A percentile compares a stretch with the other conserved stretches of the same genome.
phyloP scores from a whole-genome alignment of 2,329 filamentous ascomycete species.

The Moelleriella libera region DNA sequence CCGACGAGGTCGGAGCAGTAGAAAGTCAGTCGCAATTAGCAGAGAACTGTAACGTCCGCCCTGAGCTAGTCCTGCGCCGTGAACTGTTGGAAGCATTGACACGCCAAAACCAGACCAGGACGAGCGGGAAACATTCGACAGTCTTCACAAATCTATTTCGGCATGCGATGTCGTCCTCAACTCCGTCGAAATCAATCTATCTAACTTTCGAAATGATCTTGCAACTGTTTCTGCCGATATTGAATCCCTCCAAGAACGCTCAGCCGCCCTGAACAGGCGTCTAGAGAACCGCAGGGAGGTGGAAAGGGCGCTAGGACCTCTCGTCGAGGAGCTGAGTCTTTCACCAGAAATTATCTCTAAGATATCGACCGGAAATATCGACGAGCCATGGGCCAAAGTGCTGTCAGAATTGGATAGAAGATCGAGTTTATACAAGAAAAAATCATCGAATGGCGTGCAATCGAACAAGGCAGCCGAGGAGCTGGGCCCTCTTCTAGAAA shows the following conservation, averaged over 20 bases:
- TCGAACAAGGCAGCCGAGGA: constrained; percentile 69
- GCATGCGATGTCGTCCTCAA: constrained; percentile 87
- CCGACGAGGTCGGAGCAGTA: constrained; percentile 6
- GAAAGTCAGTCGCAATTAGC: constrained; percentile 44
- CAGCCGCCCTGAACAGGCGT: constrained; percentile 66
- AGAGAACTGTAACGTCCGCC: constrained; percentile 51
- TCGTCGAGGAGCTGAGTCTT: constrained; percentile 84
- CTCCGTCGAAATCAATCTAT: constrained; percentile 85
- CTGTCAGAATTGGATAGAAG: constrained; percentile 74
- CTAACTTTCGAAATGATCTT: constrained; percentile 85
- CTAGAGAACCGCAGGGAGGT: constrained; percentile 82
- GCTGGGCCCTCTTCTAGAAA: constrained; percentile 69
- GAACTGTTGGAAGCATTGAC: not conserved
- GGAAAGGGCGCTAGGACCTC: constrained; percentile 72
- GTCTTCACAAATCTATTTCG: constrained; percentile 75
- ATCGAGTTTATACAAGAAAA: constrained; percentile 56
- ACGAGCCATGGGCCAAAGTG: constrained; percentile 76
- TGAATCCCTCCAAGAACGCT: constrained; percentile 80
- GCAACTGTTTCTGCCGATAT: constrained; percentile 90
- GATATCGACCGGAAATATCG: constrained; percentile 78
- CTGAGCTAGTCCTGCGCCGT: not conserved
- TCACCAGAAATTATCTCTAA: constrained; percentile 71
- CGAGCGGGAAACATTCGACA: constrained; percentile 75
- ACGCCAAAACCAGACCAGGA: constrained; percentile 45
- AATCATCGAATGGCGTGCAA: constrained; percentile 37